Evolutionary conservation across 495 filamentous ascomycete species (phyloP).

Genomic region (Aspergillus coremiiformis): DNA sequence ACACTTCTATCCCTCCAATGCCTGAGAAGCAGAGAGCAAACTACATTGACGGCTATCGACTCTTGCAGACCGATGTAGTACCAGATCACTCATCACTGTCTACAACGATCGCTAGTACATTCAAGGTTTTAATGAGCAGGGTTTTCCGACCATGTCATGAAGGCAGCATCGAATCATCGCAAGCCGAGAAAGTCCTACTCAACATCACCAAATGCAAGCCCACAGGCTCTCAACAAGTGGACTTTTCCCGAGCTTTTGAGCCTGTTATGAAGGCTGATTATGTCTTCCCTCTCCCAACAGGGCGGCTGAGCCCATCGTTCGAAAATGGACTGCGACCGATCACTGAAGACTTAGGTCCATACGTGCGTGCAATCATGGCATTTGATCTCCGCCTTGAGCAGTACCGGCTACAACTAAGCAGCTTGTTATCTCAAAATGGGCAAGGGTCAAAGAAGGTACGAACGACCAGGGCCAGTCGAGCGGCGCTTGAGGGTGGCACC

Average conservation of each 20-base stretch:
- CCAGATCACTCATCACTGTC: constrained; percentile 36
- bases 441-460: constrained; percentile 55
- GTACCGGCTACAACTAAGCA: constrained; percentile 55
- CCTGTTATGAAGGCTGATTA: constrained; percentile 29
- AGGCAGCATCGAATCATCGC: constrained; percentile 15
- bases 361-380: constrained; percentile 68
- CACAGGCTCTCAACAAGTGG: constrained; percentile 8
- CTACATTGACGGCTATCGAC: constrained; percentile 52
- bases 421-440: constrained; percentile 49
- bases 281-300: constrained; percentile 19
- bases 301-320: constrained; percentile 52
- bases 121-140: constrained; percentile 27
- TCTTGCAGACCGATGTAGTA: constrained; percentile 48
- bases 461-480: constrained; percentile 71
- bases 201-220: constrained; percentile 13
- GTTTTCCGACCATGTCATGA: constrained; percentile 25
- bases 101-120: constrained; percentile 28
- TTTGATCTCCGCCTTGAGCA: constrained; percentile 65
- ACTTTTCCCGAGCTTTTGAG: constrained; percentile 28
- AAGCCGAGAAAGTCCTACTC: constrained; percentile 22
- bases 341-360: constrained; percentile 73
- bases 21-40: constrained; percentile 53
- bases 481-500: constrained; percentile 73
- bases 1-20: constrained; percentile 54
- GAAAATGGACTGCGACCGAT: constrained; percentile 59